A percentile compares a stretch with the other conserved stretches of the same genome.
phyloP scores from a whole-genome alignment of 371 early-diverging fungal genomes.

The Actinomucor elegans region DNA sequence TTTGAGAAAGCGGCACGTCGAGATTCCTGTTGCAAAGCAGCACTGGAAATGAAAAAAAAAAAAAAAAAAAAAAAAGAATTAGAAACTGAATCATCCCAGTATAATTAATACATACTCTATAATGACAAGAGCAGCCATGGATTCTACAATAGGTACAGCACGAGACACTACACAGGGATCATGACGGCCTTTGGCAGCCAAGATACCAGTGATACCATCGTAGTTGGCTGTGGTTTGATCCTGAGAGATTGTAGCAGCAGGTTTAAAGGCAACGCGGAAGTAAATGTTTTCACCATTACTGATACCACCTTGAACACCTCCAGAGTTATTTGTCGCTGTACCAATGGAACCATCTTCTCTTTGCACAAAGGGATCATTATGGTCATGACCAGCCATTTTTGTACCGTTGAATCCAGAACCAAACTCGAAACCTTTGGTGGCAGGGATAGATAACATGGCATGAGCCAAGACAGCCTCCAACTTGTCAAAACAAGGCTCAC shows the following conservation, averaged over 20 bases:
- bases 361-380: conserved; percentile 90
- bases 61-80: no score
- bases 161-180: conserved; percentile 97
- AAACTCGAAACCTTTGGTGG: conserved; percentile 97
- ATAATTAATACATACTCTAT: conserved; percentile 76
- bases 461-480: conserved; percentile 96
- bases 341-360: conserved; percentile 65
- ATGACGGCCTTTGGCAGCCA: conserved; percentile 94
- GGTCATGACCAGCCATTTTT: conserved; percentile 81
- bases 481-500: conserved; percentile 98
- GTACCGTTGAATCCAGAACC: conserved; percentile 94
- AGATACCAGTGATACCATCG: conserved; percentile 75
- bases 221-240: conserved; percentile 88
- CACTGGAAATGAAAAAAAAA: conserved; percentile 29
- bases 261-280: conserved; percentile 97
- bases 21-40: conserved; percentile 65
- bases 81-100: background rate
- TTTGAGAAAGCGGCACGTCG: conserved; percentile 55
- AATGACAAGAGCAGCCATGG: conserved; percentile 92
- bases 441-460: conserved; percentile 98
- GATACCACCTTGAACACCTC: conserved; percentile 98
- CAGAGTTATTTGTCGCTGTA: conserved; percentile 91
- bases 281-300: conserved; percentile 94
- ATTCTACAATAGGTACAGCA: conserved; percentile 96
- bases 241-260: conserved; percentile 93